Percentiles rank a stretch among this genome's conserved stretches.
These are phyloP conservation scores for Hansenula sp. DNA, from an alignment of 1,139 yeast species.

Conservation along the genomic window DNA sequence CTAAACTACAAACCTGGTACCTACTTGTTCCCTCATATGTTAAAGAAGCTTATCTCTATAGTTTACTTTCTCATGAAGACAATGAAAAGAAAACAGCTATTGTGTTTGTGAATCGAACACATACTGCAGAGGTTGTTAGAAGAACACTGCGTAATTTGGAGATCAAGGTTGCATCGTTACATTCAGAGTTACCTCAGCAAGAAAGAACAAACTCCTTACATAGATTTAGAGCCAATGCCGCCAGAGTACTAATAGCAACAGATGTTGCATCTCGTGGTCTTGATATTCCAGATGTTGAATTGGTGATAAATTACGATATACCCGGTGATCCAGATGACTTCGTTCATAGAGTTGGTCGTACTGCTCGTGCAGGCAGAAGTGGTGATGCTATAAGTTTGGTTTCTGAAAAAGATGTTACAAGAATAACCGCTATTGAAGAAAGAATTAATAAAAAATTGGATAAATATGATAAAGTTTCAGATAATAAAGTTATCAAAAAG, in stretches of 20 bases:
- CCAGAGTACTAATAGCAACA: constrained; percentile 86
- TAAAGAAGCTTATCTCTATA: constrained; percentile 82
- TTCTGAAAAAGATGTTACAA: constrained; percentile 77
- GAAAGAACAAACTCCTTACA: constrained; percentile 91
- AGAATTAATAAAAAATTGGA: constrained; percentile 78
- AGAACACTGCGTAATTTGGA: constrained; percentile 72
- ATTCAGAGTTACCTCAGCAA: constrained; percentile 90
- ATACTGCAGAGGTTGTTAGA: constrained; percentile 82
- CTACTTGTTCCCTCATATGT: constrained; percentile 73
- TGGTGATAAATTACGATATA: constrained; percentile 86
- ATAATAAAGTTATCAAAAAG: constrained; percentile 69
- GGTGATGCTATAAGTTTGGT: constrained; percentile 73
- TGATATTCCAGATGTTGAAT: constrained; percentile 88
- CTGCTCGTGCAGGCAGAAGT: constrained; percentile 96
- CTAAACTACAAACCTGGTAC: constrained; percentile 57
- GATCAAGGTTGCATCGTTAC: constrained; percentile 81
- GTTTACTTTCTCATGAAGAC: constrained; percentile 57
- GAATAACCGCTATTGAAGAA: constrained; percentile 83
- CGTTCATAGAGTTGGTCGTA: constrained; percentile 98
- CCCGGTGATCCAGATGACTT: constrained; percentile 98
- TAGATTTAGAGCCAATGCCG: constrained; percentile 91
- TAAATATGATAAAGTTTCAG: constrained; percentile 64
- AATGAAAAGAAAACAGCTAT: constrained; percentile 69
- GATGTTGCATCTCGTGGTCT: constrained; percentile 97
- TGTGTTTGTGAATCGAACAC: constrained; percentile 87